Percentiles rank a stretch among this genome's conserved stretches.
phyloP scores from a whole-genome alignment of 306 rosid species.

The Sophora flavescens region DNA sequence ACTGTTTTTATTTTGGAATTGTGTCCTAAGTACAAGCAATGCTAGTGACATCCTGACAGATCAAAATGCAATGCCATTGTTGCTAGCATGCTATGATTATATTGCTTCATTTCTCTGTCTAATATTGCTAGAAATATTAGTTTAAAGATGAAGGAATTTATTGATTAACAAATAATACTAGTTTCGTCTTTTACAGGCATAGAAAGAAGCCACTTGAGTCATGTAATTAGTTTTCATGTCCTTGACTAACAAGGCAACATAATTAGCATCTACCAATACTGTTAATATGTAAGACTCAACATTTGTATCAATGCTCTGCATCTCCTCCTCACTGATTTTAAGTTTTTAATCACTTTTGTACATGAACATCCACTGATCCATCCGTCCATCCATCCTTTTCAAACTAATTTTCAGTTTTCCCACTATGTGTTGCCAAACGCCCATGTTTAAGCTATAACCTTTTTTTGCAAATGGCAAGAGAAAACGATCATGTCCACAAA shows the following conservation, averaged over 20 bases:
- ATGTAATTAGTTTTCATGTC: conserved; percentile 2
- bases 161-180: no score
- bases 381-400: conserved; percentile 36
- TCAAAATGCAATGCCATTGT: no score
- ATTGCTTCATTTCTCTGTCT: no score
- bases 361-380: background rate
- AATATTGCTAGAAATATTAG: no score
- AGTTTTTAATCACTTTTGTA: conserved; percentile 9
- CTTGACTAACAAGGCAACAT: background rate
- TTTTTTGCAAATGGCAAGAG: conserved; percentile 29
- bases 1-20: no score
- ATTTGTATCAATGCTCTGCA: conserved; percentile 8
- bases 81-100: no score
- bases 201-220: no score
- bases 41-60: no score
- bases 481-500: conserved; percentile 37
- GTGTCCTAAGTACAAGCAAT: no score
- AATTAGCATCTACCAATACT: background rate
- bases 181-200: no score
- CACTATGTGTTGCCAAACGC: conserved; percentile 5
- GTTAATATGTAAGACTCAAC: conserved; percentile 12
- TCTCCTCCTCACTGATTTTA: conserved; percentile 16
- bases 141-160: no score
- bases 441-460: conserved; percentile 24
- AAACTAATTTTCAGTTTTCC: conserved; percentile 36